Percentiles rank a stretch among this genome's conserved stretches.
Conservation (phyloP, 176 grass and related monocot species). For the Saccharum spontaneum region DNA sequence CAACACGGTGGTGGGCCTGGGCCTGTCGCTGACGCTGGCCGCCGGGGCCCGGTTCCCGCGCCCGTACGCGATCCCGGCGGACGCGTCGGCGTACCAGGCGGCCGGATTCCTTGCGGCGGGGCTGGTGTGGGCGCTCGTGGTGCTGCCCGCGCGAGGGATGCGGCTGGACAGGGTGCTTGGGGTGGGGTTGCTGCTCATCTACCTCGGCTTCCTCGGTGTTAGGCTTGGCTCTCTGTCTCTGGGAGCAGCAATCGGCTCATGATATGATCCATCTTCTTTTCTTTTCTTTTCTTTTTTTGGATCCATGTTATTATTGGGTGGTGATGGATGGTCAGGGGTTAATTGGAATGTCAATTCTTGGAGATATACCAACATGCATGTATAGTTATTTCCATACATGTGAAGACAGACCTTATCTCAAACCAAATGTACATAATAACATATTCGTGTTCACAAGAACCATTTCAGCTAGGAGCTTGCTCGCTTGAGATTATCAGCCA, state of each 20-base stretch:
- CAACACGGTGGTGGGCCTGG: slow-evolving; percentile 69
- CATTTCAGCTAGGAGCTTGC: background rate
- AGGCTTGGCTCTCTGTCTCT: slow-evolving; percentile 29
- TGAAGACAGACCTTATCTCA: background rate
- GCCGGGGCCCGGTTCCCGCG: slow-evolving; percentile 38
- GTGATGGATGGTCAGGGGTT: background rate
- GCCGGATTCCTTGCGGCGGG: slow-evolving; percentile 59
- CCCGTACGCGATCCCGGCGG: slow-evolving; percentile 43
- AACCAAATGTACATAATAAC: background rate
- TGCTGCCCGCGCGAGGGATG: slow-evolving; percentile 64
- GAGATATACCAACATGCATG: background rate
- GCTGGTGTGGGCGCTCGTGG: slow-evolving; percentile 56
- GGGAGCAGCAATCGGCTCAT: background rate
- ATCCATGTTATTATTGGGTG: background rate
- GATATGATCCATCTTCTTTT: background rate
- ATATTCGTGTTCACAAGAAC: background rate
- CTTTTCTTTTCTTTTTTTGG: background rate
- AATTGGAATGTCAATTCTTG: background rate
- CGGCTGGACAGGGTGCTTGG: slow-evolving; percentile 57
- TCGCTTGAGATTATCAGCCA: no score
- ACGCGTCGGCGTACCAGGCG: slow-evolving; percentile 42
- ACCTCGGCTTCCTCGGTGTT: slow-evolving; percentile 53
- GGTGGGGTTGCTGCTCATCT: slow-evolving; percentile 52
- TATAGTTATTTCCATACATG: background rate
- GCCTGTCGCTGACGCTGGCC: slow-evolving; percentile 57